Conservation (phyloP, 2,329 filamentous ascomycete species). For the Alternaria dauci region DNA sequence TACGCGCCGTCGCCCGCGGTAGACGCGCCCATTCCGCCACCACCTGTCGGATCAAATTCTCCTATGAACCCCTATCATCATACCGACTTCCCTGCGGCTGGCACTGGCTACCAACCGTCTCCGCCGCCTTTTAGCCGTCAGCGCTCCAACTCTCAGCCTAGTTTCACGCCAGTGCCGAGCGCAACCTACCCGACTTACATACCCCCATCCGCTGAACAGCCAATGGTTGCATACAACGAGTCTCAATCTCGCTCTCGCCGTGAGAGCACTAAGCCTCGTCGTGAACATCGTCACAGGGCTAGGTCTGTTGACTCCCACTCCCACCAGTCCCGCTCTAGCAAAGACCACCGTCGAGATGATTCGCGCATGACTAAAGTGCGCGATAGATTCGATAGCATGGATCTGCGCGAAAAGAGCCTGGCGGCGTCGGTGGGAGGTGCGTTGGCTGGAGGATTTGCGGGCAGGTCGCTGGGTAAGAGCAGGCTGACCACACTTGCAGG, state of each 20-base stretch:
- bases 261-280: constrained; percentile 39
- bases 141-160: constrained; percentile 47
- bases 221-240: constrained; percentile 29
- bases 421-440: constrained; percentile 50
- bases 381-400: constrained; percentile 48
- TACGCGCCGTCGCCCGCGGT: constrained; percentile 44
- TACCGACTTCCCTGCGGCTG: constrained; percentile 37
- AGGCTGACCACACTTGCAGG: constrained; percentile 50
- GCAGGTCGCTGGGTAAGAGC: constrained; percentile 43
- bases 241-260: constrained; percentile 39
- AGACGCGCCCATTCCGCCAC: constrained; percentile 31
- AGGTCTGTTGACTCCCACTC: constrained; percentile 49
- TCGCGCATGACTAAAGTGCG: constrained; percentile 44
- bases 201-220: constrained; percentile 27
- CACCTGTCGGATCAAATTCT: constrained; percentile 31
- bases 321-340: constrained; percentile 38
- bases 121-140: constrained; percentile 48
- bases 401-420: constrained; percentile 43
- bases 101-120: constrained; percentile 33
- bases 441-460: constrained; percentile 50
- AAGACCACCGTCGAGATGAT: constrained; percentile 41
- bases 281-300: constrained; percentile 41
- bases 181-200: constrained; percentile 28
- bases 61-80: constrained; percentile 45
- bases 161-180: constrained; percentile 25